Evolutionary conservation across 2,329 filamentous ascomycete species (phyloP).

Genomic region (Ophiosphaerella korrae): DNA sequence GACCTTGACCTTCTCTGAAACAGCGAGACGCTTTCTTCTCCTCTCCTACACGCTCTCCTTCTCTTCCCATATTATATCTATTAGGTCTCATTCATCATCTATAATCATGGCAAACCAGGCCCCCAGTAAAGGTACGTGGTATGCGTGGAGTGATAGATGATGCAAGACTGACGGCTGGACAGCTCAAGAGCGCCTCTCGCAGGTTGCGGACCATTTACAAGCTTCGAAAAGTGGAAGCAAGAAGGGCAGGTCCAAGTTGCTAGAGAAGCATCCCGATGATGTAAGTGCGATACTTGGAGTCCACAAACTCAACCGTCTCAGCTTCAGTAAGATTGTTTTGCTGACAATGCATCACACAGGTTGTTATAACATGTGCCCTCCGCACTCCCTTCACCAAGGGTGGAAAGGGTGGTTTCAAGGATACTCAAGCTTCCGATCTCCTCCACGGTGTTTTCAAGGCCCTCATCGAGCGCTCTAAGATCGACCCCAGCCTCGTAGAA

Average conservation of each 20-base stretch:
- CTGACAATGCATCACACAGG: slow-evolving; percentile 37
- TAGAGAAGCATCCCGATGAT: slow-evolving; percentile 64
- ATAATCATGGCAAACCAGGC: slow-evolving; percentile 46
- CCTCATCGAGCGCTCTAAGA: slow-evolving; percentile 81
- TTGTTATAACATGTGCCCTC: slow-evolving; percentile 91
- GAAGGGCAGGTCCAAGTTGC: slow-evolving; percentile 50
- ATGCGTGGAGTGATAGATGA: not conserved
- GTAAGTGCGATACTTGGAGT: slow-evolving; percentile 30
- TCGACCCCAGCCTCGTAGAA: slow-evolving; percentile 86
- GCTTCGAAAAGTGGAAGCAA: slow-evolving; percentile 34
- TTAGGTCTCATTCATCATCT: not conserved
- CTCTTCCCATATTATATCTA: not conserved
- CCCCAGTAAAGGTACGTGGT: slow-evolving; percentile 30
- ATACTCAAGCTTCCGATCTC: slow-evolving; percentile 85
- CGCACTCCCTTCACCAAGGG: slow-evolving; percentile 92
- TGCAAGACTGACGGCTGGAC: not conserved
- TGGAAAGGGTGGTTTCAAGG: slow-evolving; percentile 93
- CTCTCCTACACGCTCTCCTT: slow-evolving; percentile 7
- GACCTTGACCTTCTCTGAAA: slow-evolving; percentile 12
- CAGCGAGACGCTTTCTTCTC: not conserved
- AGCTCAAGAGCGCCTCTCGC: slow-evolving; percentile 64
- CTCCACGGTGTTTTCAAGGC: slow-evolving; percentile 82
- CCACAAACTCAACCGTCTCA: too few relatives aligned
- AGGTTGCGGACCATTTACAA: slow-evolving; percentile 63
- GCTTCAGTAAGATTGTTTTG: not conserved